Base-by-base conservation (phyloP, 2,329 filamentous ascomycete genomes). In the Fusarium nanum region DNA sequence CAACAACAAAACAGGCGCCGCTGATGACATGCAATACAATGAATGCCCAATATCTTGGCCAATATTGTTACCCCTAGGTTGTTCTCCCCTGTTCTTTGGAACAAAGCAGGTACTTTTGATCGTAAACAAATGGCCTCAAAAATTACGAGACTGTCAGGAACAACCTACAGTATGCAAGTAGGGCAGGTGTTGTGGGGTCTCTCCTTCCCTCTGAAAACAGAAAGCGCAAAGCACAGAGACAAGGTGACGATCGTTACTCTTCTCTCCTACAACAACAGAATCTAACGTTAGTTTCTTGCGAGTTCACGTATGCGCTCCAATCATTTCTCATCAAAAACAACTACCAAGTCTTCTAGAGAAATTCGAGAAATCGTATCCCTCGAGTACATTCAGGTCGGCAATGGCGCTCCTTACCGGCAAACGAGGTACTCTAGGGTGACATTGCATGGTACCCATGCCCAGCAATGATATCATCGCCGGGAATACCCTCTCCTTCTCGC, bases 271-370 rank as follows among this genome's bases (percentile, higher is more conserved):
- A 68, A 16, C 20, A 28, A 20, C 22, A 52, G 13, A 44, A 44
- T 23, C n/a, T 23, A 44, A 20, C 20, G 20, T 23, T 44, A 44
- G 20, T 44, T 44, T 16, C 20, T 44, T 22, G 34, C 5, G 14
- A 44, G 14, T 16, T 22, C 41, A 22, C 41, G 7, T 58, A 74
- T 73, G 73, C 73, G 73, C 73, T 71, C 73, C 73, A 74, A 74
- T 74, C 50, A 58, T 34, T n/a, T 18, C 20, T 49, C 22, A 54
- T 18, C 2, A 13, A 13, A 12, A 20, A 4, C 12, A 32, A 22
- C 20, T n/a, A 46, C n/a, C 32, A 54, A 32, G 22, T 7, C 44
- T 53, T 64, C 60, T 13, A 16, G 9, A 44, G 28, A 13, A 23
- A 52, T 71, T 71, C 67, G 40, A 65, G 48, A 64, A 71, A 56